Conservation (phyloP, 352 stramenopile species). For the Phytopythium boreale region DNA sequence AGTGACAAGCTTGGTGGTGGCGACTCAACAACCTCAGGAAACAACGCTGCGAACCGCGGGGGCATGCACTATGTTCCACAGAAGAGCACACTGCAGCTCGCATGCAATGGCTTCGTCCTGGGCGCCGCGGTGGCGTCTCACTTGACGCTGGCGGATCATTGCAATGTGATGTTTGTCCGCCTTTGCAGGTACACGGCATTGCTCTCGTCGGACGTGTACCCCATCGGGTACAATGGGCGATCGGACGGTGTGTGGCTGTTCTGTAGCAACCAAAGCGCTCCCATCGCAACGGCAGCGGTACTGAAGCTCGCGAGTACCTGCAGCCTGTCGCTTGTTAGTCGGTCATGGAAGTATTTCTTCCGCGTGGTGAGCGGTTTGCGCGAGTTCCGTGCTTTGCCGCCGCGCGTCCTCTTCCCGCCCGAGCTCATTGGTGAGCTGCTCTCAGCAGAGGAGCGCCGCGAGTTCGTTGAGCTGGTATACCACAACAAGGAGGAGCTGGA, state of each 20-base stretch:
- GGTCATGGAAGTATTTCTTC: conserved; percentile 68
- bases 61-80: conserved; percentile 57
- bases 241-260: conserved; percentile 57
- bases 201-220: conserved; percentile 55
- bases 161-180: conserved; percentile 58
- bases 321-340: conserved; percentile 41
- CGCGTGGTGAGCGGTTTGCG: conserved; percentile 51
- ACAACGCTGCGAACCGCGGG: conserved; percentile 15
- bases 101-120: conserved; percentile 73
- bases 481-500: conserved; percentile 57
- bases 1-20: conserved; percentile 26
- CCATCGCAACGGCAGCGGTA: conserved; percentile 62
- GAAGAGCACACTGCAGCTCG: conserved; percentile 70
- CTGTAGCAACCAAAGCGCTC: conserved; percentile 66
- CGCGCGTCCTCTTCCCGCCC: conserved; percentile 36
- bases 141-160: conserved; percentile 46
- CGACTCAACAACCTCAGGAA: conserved; percentile 12
- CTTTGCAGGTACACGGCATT: conserved; percentile 69
- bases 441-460: conserved; percentile 39
- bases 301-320: conserved; percentile 68
- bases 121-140: conserved; percentile 56
- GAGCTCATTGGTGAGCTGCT: conserved; percentile 34
- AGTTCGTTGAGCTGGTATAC: conserved; percentile 58
- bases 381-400: conserved; percentile 60
- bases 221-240: conserved; percentile 51